Conservation (phyloP, 225 moss, liverwort and hornwort genomes). For the Asterella californica region DNA sequence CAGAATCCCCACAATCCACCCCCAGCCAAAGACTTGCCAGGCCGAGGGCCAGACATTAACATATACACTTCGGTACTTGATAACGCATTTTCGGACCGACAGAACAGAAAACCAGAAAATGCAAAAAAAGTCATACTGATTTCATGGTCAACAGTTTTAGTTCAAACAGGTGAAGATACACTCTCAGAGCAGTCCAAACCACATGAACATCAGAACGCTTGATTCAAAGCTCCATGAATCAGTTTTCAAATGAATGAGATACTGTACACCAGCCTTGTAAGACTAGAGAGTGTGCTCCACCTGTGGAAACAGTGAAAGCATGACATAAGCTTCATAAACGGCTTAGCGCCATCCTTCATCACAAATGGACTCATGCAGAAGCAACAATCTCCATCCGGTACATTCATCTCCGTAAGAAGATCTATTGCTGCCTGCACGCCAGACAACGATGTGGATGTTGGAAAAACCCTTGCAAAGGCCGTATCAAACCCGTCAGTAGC, state of each 20-base stretch:
- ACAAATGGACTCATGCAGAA: conserved; percentile 51
- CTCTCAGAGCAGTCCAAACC: not conserved
- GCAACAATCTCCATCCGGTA: conserved; percentile 61
- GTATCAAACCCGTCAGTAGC: no score
- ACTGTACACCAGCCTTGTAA: not conserved
- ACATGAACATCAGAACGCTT: no score
- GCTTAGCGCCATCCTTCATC: conserved; percentile 41
- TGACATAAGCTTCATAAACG: conserved; percentile 56
- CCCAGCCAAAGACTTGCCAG: no score
- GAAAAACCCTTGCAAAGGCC: no score
- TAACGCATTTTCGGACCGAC: no score
- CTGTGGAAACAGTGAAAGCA: conserved; percentile 68
- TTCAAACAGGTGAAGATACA: not conserved
- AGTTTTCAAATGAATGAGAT: not conserved
- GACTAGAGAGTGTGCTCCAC: conserved; percentile 19
- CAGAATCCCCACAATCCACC: no score
- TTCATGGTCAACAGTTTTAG: not conserved
- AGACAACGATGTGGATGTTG: not conserved
- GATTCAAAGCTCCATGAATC: no score
- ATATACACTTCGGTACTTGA: no score
- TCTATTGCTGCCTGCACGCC: conserved; percentile 50
- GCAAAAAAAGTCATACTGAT: not conserved
- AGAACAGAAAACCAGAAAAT: no score
- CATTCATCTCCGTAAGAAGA: conserved; percentile 52
- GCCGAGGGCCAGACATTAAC: no score